A percentile compares a stretch with the other conserved stretches of the same genome.
Evolutionary conservation across 306 rosid genomes (phyloP).

Genomic region (Herpetospermum pedunculosum): DNA sequence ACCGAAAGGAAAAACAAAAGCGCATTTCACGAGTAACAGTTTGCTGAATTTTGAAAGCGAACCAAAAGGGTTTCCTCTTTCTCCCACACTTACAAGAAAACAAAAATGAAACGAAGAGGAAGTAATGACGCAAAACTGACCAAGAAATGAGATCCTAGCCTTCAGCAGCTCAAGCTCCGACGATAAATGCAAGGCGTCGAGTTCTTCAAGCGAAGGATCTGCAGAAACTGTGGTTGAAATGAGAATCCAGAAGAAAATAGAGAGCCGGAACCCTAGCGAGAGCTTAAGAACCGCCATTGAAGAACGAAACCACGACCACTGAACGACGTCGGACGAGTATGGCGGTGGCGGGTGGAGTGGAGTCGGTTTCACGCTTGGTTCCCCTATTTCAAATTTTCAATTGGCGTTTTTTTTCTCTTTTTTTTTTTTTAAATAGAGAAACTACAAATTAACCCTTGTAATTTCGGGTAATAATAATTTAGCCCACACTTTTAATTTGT

Average conservation of each 20-base stretch:
- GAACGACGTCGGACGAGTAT: not conserved
- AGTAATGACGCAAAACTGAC: not conserved
- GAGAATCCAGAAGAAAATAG: not conserved
- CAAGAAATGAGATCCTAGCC: conserved; percentile 14
- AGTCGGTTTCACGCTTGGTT: not conserved
- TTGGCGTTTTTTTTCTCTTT: not conserved
- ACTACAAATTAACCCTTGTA: not conserved
- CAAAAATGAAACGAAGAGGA: not conserved
- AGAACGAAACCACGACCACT: not conserved
- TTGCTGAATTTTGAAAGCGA: not conserved
- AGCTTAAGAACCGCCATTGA: not conserved
- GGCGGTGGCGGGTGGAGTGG: not conserved
- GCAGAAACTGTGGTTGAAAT: not conserved
- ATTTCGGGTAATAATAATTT: not conserved
- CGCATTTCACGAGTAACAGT: not conserved
- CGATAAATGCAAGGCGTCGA: not conserved
- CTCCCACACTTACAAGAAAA: not conserved
- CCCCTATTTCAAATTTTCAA: not conserved
- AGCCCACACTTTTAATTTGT: not conserved
- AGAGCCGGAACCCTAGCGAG: not conserved
- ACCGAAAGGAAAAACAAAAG: not conserved
- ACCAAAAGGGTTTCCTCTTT: not conserved
- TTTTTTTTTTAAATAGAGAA: no score
- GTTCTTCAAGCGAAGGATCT: not conserved
- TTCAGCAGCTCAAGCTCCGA: conserved; percentile 12